Evolutionary conservation across 2,329 filamentous ascomycete species (phyloP).

Genomic region (Mycosphaerella sp.): DNA sequence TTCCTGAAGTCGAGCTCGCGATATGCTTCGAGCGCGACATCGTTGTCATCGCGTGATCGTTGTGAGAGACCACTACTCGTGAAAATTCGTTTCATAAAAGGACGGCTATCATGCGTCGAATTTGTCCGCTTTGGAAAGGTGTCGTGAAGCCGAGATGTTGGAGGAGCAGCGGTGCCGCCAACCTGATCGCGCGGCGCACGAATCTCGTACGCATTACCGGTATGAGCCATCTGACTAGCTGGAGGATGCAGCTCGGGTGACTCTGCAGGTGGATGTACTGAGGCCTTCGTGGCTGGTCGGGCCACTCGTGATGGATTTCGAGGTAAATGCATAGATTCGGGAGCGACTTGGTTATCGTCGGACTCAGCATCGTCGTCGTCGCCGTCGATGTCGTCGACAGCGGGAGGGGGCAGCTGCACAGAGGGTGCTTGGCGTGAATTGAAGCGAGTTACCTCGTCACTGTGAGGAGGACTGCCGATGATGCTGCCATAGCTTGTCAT

Average conservation of each 20-base stretch:
- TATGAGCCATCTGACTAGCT: constrained; percentile 23
- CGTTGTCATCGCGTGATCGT: constrained; percentile 34
- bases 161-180: neutral
- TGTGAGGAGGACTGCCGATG: constrained; percentile 47
- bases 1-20: constrained; percentile 65
- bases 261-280: neutral
- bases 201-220: constrained; percentile 25
- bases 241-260: constrained; percentile 13
- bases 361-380: constrained; percentile 8
- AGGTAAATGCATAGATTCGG: neutral
- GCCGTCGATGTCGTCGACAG: constrained; percentile 35
- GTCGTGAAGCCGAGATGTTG: constrained; percentile 26
- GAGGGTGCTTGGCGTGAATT: constrained; percentile 38
- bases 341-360: constrained; percentile 9
- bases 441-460: constrained; percentile 8
- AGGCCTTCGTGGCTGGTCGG: constrained; percentile 1
- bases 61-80: constrained; percentile 24
- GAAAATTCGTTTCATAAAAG: constrained; percentile 25
- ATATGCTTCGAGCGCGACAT: constrained; percentile 48
- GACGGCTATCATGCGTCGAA: constrained; percentile 32
- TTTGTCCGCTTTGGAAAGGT: constrained; percentile 37
- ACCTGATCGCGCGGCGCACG: constrained; percentile 14
- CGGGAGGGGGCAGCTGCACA: constrained; percentile 57
- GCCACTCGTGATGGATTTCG: neutral
- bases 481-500: constrained; percentile 59